Percentiles rank a stretch among this genome's conserved stretches.
Evolutionary conservation across 2,329 filamentous ascomycete genomes (phyloP).

Genomic region (Rugonectria rugulosa): DNA sequence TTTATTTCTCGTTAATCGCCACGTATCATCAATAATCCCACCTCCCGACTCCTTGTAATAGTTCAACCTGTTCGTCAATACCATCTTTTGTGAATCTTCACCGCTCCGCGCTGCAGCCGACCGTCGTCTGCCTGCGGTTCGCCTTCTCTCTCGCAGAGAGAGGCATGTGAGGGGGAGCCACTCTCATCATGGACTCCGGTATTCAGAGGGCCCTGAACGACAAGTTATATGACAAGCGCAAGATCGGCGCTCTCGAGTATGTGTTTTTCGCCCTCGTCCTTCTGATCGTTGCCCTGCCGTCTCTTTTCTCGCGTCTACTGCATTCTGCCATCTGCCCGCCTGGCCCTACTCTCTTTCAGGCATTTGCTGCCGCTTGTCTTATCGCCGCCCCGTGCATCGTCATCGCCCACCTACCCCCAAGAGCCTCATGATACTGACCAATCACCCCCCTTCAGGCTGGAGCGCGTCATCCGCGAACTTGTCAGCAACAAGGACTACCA

Average conservation of each 20-base stretch:
- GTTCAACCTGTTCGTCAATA: not conserved
- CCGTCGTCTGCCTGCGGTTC: too few relatives aligned
- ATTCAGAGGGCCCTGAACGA: slow-evolving; percentile 94
- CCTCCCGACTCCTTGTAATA: not conserved
- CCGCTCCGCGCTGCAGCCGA: too few relatives aligned
- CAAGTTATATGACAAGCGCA: slow-evolving; percentile 98
- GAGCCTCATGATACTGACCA: slow-evolving; percentile 18
- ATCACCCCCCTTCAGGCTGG: slow-evolving; percentile 67
- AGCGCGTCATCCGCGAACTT: slow-evolving; percentile 87
- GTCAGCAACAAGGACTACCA: slow-evolving; percentile 79
- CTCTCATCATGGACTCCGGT: slow-evolving; percentile 76
- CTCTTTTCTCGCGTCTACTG: too few relatives aligned
- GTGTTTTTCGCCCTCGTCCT: slow-evolving; percentile 42
- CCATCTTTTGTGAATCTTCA: too few relatives aligned
- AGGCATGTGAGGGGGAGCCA: slow-evolving; percentile 31
- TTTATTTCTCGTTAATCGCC: too few relatives aligned
- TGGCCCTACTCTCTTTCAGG: not conserved
- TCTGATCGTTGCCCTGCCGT: not conserved
- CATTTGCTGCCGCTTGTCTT: not conserved
- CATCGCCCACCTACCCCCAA: too few relatives aligned
- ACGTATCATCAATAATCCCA: not conserved
- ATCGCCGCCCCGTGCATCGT: too few relatives aligned
- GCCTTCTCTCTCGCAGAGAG: slow-evolving; percentile 21
- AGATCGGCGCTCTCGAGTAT: slow-evolving; percentile 94
- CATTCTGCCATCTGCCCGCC: too few relatives aligned